Evolutionary conservation across 371 early-diverging fungal species (phyloP).

Genomic region (Lichtheimia ornata): DNA sequence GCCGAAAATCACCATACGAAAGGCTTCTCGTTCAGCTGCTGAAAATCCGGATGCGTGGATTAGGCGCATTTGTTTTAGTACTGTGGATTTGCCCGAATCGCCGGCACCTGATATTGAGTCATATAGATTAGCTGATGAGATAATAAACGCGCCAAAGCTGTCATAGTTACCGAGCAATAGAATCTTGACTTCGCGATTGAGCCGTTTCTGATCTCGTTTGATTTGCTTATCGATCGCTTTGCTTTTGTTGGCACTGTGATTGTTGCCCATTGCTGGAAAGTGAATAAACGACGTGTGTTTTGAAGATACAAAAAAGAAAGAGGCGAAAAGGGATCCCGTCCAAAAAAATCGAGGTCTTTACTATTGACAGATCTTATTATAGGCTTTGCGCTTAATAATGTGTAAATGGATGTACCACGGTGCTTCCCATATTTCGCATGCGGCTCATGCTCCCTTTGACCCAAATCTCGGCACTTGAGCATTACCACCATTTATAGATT

Average conservation of each 20-base stretch:
- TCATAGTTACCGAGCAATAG: constrained; percentile 74
- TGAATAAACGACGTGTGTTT: constrained; percentile 1
- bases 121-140: no score
- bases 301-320: not conserved
- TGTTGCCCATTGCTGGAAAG: constrained; percentile 23
- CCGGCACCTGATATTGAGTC: constrained; percentile 77
- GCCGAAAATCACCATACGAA: constrained; percentile 83
- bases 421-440: no score
- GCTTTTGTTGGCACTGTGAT: constrained; percentile 41
- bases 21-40: constrained; percentile 80
- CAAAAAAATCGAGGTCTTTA: not conserved
- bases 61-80: constrained; percentile 94
- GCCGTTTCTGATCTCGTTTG: constrained; percentile 70
- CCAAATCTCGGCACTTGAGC: no score
- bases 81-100: constrained; percentile 96
- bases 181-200: constrained; percentile 87
- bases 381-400: no score
- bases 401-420: no score
- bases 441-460: no score
- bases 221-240: constrained; percentile 81
- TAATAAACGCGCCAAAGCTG: no score
- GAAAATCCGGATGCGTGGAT: constrained; percentile 92
- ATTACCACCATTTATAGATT: no score
- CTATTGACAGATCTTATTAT: constrained; percentile 6
- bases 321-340: no score